These are phyloP conservation scores for Lathyrus oleraceus DNA, from an alignment of 306 rosid species.

Conservation along the genomic window DNA sequence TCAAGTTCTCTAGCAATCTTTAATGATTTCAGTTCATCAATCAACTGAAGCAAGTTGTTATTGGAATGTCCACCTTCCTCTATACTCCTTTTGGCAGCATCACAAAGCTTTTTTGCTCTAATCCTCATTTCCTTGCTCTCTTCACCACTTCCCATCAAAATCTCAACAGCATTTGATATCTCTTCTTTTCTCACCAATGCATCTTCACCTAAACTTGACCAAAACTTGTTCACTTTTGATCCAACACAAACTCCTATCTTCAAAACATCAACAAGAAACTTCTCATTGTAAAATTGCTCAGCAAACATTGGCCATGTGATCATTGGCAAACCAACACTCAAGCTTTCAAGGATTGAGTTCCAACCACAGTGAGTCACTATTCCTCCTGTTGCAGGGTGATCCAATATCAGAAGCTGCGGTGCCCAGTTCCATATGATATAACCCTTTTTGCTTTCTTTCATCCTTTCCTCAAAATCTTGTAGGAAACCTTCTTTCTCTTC, in stretches of 20 bases:
- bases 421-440: conserved; percentile 42
- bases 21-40: conserved; percentile 32
- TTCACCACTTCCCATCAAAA: conserved; percentile 25
- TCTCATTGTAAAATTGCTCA: conserved; percentile 42
- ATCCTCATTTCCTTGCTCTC: conserved; percentile 25
- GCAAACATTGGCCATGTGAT: conserved; percentile 35
- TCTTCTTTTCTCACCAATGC: conserved; percentile 18
- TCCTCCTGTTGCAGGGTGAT: conserved; percentile 37
- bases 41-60: conserved; percentile 22
- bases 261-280: conserved; percentile 28
- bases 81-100: conserved; percentile 27
- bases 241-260: conserved; percentile 34
- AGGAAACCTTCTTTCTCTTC: conserved; percentile 5
- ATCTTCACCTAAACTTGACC: background rate
- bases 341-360: conserved; percentile 37
- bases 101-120: conserved; percentile 8
- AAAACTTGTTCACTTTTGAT: conserved; percentile 24
- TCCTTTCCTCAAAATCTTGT: conserved; percentile 21
- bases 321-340: conserved; percentile 41
- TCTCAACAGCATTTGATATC: conserved; percentile 15
- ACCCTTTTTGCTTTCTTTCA: conserved; percentile 33
- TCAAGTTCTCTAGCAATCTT: conserved; percentile 22
- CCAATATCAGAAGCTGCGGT: conserved; percentile 36
- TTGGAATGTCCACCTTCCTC: conserved; percentile 17
- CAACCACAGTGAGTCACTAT: conserved; percentile 45